Base-by-base conservation (phyloP, 306 rosid species). In the Acacia acuminata region DNA sequence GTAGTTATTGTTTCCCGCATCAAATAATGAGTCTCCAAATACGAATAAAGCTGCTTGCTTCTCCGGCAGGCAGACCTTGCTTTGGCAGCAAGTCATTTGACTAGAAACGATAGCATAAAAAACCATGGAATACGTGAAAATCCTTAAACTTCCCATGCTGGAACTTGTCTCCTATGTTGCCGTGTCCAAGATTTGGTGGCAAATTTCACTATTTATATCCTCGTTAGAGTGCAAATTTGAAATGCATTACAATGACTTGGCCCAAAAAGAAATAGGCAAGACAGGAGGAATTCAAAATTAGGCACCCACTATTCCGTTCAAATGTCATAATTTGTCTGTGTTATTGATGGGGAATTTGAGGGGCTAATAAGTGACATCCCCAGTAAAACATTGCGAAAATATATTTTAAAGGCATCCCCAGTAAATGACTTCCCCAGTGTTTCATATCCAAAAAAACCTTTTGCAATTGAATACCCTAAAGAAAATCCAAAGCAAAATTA, bases 21-120 rank as follows among this genome's bases (percentile, higher is more conserved):
- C 97, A 17, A 77, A 89, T 4, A 79, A 0, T 17, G 94, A 92
- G 79, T 89, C 94, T 5, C 94, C 94, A 27, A 92, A 86, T 70
- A 88, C 50, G 74, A 88, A 90, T 20, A 90, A 10, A 7, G 75
- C n/a, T 15, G 75, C 75, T n/a, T 66, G 24, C 4, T 66, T 66
- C 8, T 66, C 24, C 3, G 45, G 24, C 0, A 66, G 45, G 71
- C 45, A 66, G 45, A 34, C 19, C 19, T 65, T 65, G 44, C 71
- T 32, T 61, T 61, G 24, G 45, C 45, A 7, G 12, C 42, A 2
- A 34, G 22, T 36, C 45, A 36, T 32, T 36, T 66, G 71, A 34
- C 17, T 16, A 3, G 22, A 34, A 66, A 34, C 22, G 12, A 17
- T 36, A 4, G 19, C 44, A 66, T 17, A 17, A 3, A 66, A 66